Evolutionary conservation across 2,329 filamentous ascomycete species (phyloP), one percentile per base, ranked within the genome.

Genomic region (Trematosphaeria pertusa): DNA sequence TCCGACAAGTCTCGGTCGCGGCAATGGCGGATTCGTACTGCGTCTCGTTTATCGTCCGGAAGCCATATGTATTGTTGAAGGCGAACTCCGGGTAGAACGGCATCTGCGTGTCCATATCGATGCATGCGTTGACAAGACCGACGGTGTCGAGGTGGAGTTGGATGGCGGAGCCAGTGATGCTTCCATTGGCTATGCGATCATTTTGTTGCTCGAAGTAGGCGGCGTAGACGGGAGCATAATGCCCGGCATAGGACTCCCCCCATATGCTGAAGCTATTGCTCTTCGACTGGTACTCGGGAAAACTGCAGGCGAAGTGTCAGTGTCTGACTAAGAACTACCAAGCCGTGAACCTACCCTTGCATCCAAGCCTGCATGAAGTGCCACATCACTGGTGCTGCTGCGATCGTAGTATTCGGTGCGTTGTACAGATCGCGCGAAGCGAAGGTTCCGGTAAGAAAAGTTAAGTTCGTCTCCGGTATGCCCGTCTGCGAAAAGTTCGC

Each of bases 271-370:
- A 67, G 5, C 75, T 77, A 44, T 83, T 79, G 49, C 84, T 78
- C 31, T 77, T 75, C 4, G 78, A 77, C 59, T 80, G 75, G 59
- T 87, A 87, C 18, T 76, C 75, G 0, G 82, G 83, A 47, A 87
- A 87, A 19, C 53, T 52, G 14, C 7, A 1, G 12, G 5, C 3
- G n/a, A n/a, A n/a, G 14, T 33, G 39, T 53, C 11, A 53, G 46
- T 14, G n/a, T n/a, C n/a, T n/a, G n/a, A n/a, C n/a, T n/a, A n/a
- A n/a, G n/a, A n/a, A n/a, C n/a, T n/a, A n/a, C n/a, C n/a, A n/a
- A n/a, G n/a, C n/a, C n/a, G n/a, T 28, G 24, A 28, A 28, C 24
- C 24, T 18, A 49, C 12, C 46, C 53, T 32, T 53, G 52, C 22
- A 56, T 36, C 44, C 44, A 56, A 14, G 47, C 32, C 17, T 56